These are phyloP conservation scores for Cerioporus squamosus DNA, from an alignment of 1,284 basidiomycete genomes.

Conservation along the genomic window DNA sequence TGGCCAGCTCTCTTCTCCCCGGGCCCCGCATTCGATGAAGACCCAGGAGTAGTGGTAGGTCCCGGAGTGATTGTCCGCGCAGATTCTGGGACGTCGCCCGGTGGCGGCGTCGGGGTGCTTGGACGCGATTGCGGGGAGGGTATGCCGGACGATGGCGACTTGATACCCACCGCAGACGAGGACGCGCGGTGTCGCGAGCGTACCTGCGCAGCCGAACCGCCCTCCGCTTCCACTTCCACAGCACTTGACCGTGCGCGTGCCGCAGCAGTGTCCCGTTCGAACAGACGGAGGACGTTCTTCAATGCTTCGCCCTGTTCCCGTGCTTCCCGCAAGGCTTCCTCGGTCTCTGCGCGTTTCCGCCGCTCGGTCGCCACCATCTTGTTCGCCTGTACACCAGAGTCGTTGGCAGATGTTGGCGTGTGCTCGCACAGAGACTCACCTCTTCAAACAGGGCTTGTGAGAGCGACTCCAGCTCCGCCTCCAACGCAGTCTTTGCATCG, in stretches of 20 bases:
- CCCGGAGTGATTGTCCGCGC: slow-evolving; percentile 14
- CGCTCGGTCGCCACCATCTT: slow-evolving; percentile 90
- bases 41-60: no score
- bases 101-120: slow-evolving; percentile 10
- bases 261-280: slow-evolving; percentile 56
- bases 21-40: neutral
- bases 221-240: neutral
- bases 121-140: slow-evolving; percentile 23
- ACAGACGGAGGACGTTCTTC: slow-evolving; percentile 69
- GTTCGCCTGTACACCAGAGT: slow-evolving; percentile 64
- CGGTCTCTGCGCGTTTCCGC: slow-evolving; percentile 72
- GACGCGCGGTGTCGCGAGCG: slow-evolving; percentile 30
- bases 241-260: neutral
- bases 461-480: slow-evolving; percentile 82
- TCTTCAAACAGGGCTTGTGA: slow-evolving; percentile 90
- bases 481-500: slow-evolving; percentile 73
- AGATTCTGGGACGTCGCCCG: slow-evolving; percentile 14
- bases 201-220: neutral
- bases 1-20: neutral
- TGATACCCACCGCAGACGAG: slow-evolving; percentile 35
- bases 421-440: slow-evolving; percentile 43
- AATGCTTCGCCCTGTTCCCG: slow-evolving; percentile 77
- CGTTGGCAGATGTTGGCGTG: neutral
- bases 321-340: slow-evolving; percentile 76
- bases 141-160: slow-evolving; percentile 30